Conservation (phyloP, 2,329 filamentous ascomycete species). For the Colletotrichum horii region DNA sequence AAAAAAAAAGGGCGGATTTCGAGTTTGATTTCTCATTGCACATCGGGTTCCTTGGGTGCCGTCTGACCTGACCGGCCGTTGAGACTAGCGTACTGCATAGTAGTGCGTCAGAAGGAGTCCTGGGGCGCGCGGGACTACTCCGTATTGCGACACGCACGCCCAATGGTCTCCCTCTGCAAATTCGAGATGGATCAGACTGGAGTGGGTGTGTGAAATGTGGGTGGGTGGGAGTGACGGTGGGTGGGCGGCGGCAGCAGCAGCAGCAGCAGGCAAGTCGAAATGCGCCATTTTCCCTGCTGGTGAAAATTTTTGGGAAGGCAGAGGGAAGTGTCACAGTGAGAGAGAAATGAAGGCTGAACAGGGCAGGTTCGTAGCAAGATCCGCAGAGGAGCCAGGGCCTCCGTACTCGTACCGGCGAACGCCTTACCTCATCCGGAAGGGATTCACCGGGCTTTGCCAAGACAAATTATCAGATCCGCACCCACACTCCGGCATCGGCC, state of each 20-base stretch:
- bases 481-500: conserved; percentile 11
- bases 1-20: not conserved
- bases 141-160: not conserved
- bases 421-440: not conserved
- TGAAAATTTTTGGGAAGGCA: not conserved
- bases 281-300: conserved; percentile 20
- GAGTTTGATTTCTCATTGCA: not conserved
- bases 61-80: not conserved
- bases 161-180: not conserved
- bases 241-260: not conserved
- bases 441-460: conserved; percentile 9
- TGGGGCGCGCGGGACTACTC: not conserved
- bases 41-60: not conserved
- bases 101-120: not conserved
- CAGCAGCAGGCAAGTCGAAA: not conserved
- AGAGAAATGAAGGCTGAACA: not conserved
- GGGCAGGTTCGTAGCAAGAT: not conserved
- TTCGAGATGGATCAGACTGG: not conserved
- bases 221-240: conserved; percentile 1
- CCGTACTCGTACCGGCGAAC: not conserved
- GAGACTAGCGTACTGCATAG: no score
- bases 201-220: not conserved
- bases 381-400: not conserved
- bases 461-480: conserved; percentile 25
- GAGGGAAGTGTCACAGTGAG: not conserved